A percentile compares a stretch with the other conserved stretches of the same genome.
Evolutionary conservation across 768 basidiomycete genomes (phyloP).

Genomic region (Pulveroboletus sp.): DNA sequence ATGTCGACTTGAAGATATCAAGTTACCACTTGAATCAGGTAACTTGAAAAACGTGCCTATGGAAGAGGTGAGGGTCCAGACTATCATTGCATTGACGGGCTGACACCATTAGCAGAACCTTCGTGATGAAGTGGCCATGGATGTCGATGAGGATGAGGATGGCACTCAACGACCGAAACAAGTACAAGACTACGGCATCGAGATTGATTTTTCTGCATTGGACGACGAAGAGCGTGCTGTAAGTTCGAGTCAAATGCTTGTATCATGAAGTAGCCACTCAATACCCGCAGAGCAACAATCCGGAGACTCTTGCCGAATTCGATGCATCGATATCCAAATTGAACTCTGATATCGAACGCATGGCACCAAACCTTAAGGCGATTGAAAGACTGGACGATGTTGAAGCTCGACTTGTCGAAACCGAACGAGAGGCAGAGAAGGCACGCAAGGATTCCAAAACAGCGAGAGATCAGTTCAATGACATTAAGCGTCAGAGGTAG

Average conservation of each 20-base stretch:
- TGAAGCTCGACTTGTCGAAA: constrained; percentile 78
- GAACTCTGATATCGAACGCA: constrained; percentile 77
- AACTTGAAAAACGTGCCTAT: constrained; percentile 84
- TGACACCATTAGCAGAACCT: constrained; percentile 53
- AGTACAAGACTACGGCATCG: constrained; percentile 82
- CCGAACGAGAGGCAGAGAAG: constrained; percentile 89
- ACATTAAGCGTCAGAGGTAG: constrained; percentile 77
- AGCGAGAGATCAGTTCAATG: constrained; percentile 90
- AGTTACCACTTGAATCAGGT: constrained; percentile 71
- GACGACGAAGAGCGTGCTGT: constrained; percentile 74
- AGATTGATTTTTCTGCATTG: constrained; percentile 76
- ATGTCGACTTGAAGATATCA: constrained; percentile 90
- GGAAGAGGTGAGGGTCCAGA: constrained; percentile 70
- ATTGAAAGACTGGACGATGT: constrained; percentile 87
- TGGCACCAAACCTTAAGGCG: constrained; percentile 97
- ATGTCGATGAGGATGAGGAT: constrained; percentile 85
- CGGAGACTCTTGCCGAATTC: constrained; percentile 63
- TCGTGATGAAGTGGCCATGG: constrained; percentile 86
- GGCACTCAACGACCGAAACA: constrained; percentile 68
- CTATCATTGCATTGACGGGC: not conserved
- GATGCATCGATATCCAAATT: constrained; percentile 71
- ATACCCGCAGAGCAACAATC: constrained; percentile 49
- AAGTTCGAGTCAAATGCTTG: constrained; percentile 13
- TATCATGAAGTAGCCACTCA: not conserved
- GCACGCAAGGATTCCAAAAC: constrained; percentile 84